Conservation (phyloP, 768 basidiomycete species). For the Dictyophora rubrovolvata region DNA sequence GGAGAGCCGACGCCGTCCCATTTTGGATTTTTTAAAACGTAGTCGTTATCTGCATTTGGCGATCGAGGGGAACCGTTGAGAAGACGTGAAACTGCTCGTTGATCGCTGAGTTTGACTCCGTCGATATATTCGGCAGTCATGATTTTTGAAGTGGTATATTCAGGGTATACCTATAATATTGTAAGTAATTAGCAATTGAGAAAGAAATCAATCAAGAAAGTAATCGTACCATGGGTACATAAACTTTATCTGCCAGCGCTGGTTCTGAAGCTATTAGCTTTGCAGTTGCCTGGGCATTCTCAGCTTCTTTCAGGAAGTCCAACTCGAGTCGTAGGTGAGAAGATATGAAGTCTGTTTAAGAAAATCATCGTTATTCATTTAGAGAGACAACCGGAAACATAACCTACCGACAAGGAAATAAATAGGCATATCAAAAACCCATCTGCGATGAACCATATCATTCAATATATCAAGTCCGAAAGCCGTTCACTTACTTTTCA, state of each 20-base stretch:
- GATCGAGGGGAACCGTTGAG: constrained; percentile 8
- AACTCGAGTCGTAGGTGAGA: constrained; percentile 77
- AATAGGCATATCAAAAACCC: constrained; percentile 78
- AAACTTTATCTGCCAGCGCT: constrained; percentile 53
- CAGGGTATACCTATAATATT: constrained; percentile 48
- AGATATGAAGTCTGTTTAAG: constrained; percentile 56
- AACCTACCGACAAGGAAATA: constrained; percentile 67
- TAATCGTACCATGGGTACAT: constrained; percentile 45
- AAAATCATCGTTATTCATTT: not conserved
- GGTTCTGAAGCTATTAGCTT: constrained; percentile 62
- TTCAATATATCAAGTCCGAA: constrained; percentile 26
- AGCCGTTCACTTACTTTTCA: constrained; percentile 17
- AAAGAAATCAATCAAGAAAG: not conserved
- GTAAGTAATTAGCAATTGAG: not conserved
- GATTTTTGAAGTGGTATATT: constrained; percentile 64
- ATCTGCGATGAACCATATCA: constrained; percentile 72
- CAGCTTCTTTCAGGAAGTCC: constrained; percentile 71
- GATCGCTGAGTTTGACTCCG: constrained; percentile 62
- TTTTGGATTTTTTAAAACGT: not conserved
- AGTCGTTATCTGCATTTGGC: not conserved
- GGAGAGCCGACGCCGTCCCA: not conserved
- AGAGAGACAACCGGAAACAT: constrained; percentile 7
- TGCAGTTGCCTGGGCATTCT: constrained; percentile 64
- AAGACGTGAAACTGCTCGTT: constrained; percentile 40
- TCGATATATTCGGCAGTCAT: constrained; percentile 84